Base-by-base conservation (phyloP, 2,329 filamentous ascomycete genomes). In the Botrytis tulipae region DNA sequence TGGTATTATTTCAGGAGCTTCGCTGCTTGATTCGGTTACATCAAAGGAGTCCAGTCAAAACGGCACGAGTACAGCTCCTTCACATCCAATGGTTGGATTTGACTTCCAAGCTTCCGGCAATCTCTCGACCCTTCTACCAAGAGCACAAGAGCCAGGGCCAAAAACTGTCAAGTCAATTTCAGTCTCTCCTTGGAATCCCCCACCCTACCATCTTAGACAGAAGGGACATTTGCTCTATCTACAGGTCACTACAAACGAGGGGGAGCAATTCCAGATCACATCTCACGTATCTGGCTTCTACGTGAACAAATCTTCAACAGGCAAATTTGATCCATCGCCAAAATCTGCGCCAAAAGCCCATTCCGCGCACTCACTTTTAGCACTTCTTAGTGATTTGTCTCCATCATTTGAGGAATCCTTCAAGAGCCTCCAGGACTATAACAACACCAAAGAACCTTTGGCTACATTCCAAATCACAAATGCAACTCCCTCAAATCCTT, bases 381-480 rank as follows among this genome's bases (percentile, higher is more conserved):
- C 88, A 42, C 86, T 99, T 72, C 89, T 99, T 74, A 87, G 88
- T 70, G 86, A 92, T 73, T 83, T 99, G 51, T 98, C 96, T 12
- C 90, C 93, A 1, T 95, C 93, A 0, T 99, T 99, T 83, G 85
- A 89, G 72, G 85, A 88, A 22, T 87, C 92, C 2, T 98, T 98
- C 82, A 85, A 89, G 76, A 87, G 91, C 75, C 86, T 98, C 63
- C 92, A 97, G 80, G 93, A 97, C 80, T 91, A 90, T 83, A 97
- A 96, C 83, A 92, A 92, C 82, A 87, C 90, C 80, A 93, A 92
- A 80, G 96, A 99, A 79, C 93, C 96, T 46, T 85, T 99, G 74
- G 92, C 95, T 46, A 96, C 93, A 66, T 98, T 97, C 85, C 95
- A 97, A 82, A 94, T 98, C 81, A 96, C 95, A 70, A 98, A 98